Percentiles rank a stretch among this genome's conserved stretches.
Evolutionary conservation across 129 eudicot genomes (phyloP).

Genomic region (Escallonia herrerae): DNA sequence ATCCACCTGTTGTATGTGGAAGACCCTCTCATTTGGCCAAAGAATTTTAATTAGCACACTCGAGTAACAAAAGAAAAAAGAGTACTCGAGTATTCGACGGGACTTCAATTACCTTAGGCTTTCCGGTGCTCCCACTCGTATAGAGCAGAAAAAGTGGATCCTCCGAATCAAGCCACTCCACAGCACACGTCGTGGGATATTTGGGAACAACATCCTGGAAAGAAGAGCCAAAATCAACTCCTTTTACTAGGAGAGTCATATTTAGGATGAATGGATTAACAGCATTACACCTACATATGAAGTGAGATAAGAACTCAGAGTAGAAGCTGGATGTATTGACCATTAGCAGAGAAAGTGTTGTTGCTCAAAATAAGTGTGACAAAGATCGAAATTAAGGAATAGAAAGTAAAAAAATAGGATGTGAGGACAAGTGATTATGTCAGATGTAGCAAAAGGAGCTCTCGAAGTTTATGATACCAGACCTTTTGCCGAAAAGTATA

Average conservation of each 20-base stretch:
- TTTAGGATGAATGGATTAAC: too few relatives aligned
- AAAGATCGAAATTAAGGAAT: too few relatives aligned
- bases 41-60: conserved; percentile 5
- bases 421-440: too few relatives aligned
- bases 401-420: too few relatives aligned
- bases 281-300: too few relatives aligned
- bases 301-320: too few relatives aligned
- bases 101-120: conserved; percentile 71
- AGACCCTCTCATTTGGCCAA: conserved; percentile 58
- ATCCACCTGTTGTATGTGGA: conserved; percentile 97
- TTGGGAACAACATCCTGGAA: conserved; percentile 75
- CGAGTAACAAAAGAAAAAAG: conserved; percentile 2
- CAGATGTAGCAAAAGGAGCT: too few relatives aligned
- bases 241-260: neutral
- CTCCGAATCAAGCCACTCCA: conserved; percentile 97
- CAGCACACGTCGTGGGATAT: conserved; percentile 62
- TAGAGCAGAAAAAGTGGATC: conserved; percentile 94
- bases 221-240: neutral
- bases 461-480: too few relatives aligned
- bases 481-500: too few relatives aligned
- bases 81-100: neutral
- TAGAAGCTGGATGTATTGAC: too few relatives aligned
- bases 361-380: too few relatives aligned
- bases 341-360: too few relatives aligned
- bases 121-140: conserved; percentile 99